Percentiles rank a stretch among this genome's conserved stretches.
Evolutionary conservation across 306 rosid genomes (phyloP).

Genomic region (Potentilla sterilis): DNA sequence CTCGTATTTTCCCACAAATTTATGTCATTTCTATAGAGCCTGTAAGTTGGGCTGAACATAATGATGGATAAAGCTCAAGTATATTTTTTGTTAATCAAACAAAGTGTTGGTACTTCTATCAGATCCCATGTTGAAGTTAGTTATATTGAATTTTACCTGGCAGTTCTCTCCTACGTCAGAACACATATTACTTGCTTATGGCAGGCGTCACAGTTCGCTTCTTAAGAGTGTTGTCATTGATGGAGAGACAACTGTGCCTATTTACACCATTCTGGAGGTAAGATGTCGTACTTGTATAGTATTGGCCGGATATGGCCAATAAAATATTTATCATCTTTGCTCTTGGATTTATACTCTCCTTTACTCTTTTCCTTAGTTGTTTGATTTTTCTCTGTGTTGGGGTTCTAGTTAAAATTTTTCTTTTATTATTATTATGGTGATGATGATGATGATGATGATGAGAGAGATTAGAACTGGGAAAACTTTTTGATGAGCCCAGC

Average conservation of each 20-base stretch:
- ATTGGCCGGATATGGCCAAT: not conserved
- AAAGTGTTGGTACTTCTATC: not conserved
- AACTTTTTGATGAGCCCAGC: not conserved
- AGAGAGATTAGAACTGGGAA: not conserved
- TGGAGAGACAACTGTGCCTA: slow-evolving; percentile 91
- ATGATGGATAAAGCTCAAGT: not conserved
- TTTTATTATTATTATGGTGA: too few species aligned
- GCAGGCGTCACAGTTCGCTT: slow-evolving; percentile 63
- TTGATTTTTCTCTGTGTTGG: not conserved
- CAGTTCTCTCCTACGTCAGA: slow-evolving; percentile 68
- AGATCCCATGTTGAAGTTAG: slow-evolving; percentile 12
- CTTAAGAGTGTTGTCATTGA: slow-evolving; percentile 85
- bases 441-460: not conserved
- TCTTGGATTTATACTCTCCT: not conserved
- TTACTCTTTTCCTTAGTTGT: not conserved
- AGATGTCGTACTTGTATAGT: not conserved
- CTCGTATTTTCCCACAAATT: not conserved
- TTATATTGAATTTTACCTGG: slow-evolving; percentile 12
- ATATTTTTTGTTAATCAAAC: not conserved
- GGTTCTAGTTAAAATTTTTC: too few species aligned
- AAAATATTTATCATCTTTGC: not conserved
- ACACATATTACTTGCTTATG: slow-evolving; percentile 59
- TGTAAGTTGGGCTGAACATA: not conserved
- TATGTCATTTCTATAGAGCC: not conserved
- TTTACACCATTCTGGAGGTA: slow-evolving; percentile 98